phyloP scores from a whole-genome alignment of 306 rosid genomes.

The Sesbania bispinosa region DNA sequence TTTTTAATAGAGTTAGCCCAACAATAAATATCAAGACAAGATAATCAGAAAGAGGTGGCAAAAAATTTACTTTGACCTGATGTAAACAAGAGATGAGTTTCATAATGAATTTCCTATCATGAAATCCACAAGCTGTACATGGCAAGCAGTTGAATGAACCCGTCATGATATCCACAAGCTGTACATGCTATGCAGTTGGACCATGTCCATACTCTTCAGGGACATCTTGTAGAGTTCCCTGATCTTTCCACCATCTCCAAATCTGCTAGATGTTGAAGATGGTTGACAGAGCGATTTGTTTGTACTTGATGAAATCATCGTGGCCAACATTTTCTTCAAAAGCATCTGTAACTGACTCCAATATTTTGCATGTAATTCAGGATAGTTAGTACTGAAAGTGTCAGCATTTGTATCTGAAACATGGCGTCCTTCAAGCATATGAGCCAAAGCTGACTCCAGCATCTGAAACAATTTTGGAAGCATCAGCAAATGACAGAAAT shows the following conservation, averaged over 20 bases:
- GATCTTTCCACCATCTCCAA: constrained; percentile 65
- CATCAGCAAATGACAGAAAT: constrained; percentile 4
- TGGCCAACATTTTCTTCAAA: constrained; percentile 77
- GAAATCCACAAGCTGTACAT: constrained; percentile 57
- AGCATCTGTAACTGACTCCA: constrained; percentile 82
- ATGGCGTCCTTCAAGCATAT: constrained; percentile 84
- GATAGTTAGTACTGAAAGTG: constrained; percentile 35
- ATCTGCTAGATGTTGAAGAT: constrained; percentile 39
- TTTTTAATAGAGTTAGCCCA: neutral
- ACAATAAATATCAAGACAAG: neutral
- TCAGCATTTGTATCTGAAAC: constrained; percentile 47
- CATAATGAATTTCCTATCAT: constrained; percentile 14
- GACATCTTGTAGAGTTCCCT: constrained; percentile 84
- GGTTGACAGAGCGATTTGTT: constrained; percentile 50
- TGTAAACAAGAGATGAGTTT: neutral
- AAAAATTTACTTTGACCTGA: neutral
- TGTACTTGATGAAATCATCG: constrained; percentile 43
- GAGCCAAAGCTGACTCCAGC: constrained; percentile 72
- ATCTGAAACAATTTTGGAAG: constrained; percentile 45
- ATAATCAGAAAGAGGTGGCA: neutral
- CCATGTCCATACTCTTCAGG: constrained; percentile 53
- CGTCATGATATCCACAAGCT: constrained; percentile 57
- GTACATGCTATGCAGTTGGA: constrained; percentile 62
- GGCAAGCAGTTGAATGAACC: constrained; percentile 35
- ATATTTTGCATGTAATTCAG: constrained; percentile 67